A percentile compares a stretch with the other conserved stretches of the same genome.
Conservation (phyloP, 305 asterid genomes). For the Fraxinus ornus region DNA sequence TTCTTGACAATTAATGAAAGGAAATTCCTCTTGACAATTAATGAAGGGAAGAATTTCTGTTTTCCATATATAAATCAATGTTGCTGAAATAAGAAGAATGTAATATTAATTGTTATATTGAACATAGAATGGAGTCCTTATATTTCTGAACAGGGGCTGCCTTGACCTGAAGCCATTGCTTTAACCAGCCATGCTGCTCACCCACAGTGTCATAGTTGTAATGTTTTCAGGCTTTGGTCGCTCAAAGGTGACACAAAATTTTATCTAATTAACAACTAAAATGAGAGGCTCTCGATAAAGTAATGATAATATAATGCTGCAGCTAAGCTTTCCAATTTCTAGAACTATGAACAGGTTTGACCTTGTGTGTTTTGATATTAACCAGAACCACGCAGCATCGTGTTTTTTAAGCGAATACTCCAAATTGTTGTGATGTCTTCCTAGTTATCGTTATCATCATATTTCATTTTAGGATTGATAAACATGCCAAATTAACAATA, state of each 20-base stretch:
- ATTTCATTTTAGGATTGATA: neutral
- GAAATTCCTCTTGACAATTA: neutral
- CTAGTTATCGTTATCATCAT: neutral
- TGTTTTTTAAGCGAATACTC: neutral
- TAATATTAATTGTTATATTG: neutral
- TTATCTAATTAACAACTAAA: neutral
- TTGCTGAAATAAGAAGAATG: neutral
- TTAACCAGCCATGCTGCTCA: neutral
- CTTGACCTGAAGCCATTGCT: neutral
- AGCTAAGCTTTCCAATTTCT: neutral
- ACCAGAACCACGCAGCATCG: neutral
- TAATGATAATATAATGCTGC: neutral
- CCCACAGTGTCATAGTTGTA: neutral
- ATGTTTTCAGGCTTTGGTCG: neutral
- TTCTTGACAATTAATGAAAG: neutral
- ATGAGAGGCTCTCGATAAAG: neutral
- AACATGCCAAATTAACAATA: constrained; percentile 11
- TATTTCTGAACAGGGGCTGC: neutral
- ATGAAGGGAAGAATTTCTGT: neutral
- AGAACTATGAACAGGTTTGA: neutral
- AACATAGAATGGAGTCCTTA: neutral
- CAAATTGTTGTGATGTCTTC: constrained; percentile 6
- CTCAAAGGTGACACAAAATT: neutral
- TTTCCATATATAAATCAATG: neutral
- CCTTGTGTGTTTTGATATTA: neutral